Base-by-base conservation (phyloP, 805 yeast genomes). In the Metschnikowia similis region DNA sequence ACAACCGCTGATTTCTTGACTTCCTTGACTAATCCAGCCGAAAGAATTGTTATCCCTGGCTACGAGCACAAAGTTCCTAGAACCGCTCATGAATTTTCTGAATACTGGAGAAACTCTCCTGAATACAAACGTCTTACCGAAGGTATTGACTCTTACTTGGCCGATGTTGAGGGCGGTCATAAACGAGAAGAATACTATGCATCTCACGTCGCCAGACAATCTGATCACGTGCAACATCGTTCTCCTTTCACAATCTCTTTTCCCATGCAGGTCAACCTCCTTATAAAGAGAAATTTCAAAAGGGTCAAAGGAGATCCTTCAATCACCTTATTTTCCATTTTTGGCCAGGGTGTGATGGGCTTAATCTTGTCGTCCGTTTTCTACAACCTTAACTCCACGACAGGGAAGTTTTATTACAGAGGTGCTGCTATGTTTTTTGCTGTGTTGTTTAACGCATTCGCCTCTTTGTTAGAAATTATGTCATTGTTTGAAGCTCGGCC, bases 1-100 rank as follows among this genome's bases (percentile, higher is more conserved):
- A 80, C 87, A 4, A 82, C 87, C 45, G 81, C 86, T 8, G 89
- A 84, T 62, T 84, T 72, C 61, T 75, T 84, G 59, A 83, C 88
- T 14, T 75, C 87, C 4, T 77, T 83, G 46, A 84, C 89, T 14
- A 85, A 83, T 63, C 87, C 85, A 13, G 76, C 74, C 29, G 86
- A 83, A 52, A 76, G 87, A 69, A 68, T 76, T 13, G 62, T 62
- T 26, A 66, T 63, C 47, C 71, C 72, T 13, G 87, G 85, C 11
- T 75, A 56, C 52, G 82, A 79, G 58, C 64, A 66, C 39, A 71
- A 65, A 49, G 79, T 82, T 16, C 88, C 89, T 26, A 63, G 70
- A 49, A 74, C 82, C 14, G 75, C 86, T 11, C 65, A 66, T 21
- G 86, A 83, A 54, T 83, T 83, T 57, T 84, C 82, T 62, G 60